A percentile compares a stretch with the other conserved stretches of the same genome.
Conservation (phyloP, 2,329 filamentous ascomycete genomes). For the Exophiala bonariae region DNA sequence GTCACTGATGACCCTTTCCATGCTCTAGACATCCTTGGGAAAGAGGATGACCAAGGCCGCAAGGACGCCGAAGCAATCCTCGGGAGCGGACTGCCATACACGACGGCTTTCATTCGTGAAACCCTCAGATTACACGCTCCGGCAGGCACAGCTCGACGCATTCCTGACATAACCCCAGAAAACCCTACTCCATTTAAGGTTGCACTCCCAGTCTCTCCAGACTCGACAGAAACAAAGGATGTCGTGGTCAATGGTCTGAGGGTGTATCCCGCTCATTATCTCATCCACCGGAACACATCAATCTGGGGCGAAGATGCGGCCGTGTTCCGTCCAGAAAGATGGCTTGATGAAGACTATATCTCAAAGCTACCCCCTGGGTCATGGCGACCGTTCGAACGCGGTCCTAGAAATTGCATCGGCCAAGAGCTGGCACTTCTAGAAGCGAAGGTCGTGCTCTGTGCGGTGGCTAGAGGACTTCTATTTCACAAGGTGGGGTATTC, state of each 20-base stretch:
- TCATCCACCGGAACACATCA: conserved; percentile 39
- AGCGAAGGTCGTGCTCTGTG: conserved; percentile 50
- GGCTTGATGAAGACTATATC: conserved; percentile 37
- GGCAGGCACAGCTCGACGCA: conserved; percentile 15
- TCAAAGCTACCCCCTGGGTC: conserved; percentile 40
- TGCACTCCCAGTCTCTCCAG: conserved; percentile 12
- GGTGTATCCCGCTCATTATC: conserved; percentile 20
- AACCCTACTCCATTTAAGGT: conserved; percentile 7
- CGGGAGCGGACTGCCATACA: conserved; percentile 53
- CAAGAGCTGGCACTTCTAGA: conserved; percentile 58
- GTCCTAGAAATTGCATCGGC: conserved; percentile 57
- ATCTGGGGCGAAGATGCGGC: conserved; percentile 49
- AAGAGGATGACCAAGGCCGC: conserved; percentile 32
- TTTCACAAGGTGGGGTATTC: conserved; percentile 35
- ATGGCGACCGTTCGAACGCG: conserved; percentile 58
- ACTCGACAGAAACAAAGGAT: conserved; percentile 15
- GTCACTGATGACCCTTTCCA: conserved; percentile 30
- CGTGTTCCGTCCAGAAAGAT: conserved; percentile 49
- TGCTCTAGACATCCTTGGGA: conserved; percentile 15
- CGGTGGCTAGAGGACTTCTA: conserved; percentile 52
- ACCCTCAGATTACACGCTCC: conserved; percentile 36
- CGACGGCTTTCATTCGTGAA: conserved; percentile 41
- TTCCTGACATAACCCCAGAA: conserved; percentile 11
- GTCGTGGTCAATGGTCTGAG: conserved; percentile 22
- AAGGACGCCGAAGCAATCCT: conserved; percentile 43